Conservation (phyloP, 1,284 basidiomycete species). For the Puccinia horiana region DNA sequence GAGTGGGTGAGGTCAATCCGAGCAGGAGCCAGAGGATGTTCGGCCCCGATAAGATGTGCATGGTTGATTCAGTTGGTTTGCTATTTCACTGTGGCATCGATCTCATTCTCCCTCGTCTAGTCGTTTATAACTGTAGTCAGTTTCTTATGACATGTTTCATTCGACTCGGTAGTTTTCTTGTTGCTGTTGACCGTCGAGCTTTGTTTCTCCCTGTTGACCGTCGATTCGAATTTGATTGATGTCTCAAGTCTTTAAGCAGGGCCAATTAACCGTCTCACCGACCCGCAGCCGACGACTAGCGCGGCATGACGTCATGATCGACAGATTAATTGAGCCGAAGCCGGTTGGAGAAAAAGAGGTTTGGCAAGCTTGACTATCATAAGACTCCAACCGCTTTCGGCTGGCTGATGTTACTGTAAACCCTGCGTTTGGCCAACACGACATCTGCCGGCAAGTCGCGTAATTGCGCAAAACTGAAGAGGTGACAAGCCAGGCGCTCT, state of each 20-base stretch:
- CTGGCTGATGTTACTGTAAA: too few species aligned
- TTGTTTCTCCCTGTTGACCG: background rate
- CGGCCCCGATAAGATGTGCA: background rate
- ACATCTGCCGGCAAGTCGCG: too few species aligned
- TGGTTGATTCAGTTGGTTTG: background rate
- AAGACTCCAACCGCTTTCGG: too few species aligned
- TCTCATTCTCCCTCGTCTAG: background rate
- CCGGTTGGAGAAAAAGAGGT: too few species aligned
- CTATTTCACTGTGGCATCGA: background rate
- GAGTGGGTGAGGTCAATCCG: background rate
- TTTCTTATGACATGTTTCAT: background rate
- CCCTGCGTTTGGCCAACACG: too few species aligned
- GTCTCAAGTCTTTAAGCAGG: background rate
- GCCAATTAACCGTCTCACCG: background rate
- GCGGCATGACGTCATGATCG: background rate
- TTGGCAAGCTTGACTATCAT: too few species aligned
- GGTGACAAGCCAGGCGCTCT: too few species aligned
- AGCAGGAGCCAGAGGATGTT: background rate
- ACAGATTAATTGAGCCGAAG: too few species aligned
- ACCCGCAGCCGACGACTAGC: background rate
- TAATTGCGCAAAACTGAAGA: too few species aligned
- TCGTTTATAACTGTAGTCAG: background rate
- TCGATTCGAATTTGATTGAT: background rate
- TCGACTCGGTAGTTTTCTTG: background rate
- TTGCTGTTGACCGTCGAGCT: constrained; percentile 12